Evolutionary conservation across 495 filamentous ascomycete species (phyloP).

Genomic region (Schizothecium vesticola): DNA sequence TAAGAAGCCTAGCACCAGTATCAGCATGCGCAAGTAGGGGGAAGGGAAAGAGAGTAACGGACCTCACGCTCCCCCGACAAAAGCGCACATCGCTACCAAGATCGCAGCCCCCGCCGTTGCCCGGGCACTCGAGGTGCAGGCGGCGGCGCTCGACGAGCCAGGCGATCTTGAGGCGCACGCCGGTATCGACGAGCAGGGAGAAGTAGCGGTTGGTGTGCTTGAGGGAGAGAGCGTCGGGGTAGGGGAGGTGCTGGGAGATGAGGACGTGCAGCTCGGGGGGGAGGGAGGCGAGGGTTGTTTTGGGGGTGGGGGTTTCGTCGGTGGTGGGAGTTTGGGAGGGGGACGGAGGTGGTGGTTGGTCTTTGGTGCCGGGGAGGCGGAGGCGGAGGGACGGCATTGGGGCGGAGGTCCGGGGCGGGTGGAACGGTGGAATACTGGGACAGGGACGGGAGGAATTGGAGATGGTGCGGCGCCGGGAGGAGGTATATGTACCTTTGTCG

Average conservation of each 20-base stretch:
- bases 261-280: conserved; percentile 60
- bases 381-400: neutral
- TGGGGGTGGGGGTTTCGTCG: neutral
- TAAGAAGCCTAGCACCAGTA: conserved; percentile 34
- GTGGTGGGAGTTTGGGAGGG: neutral
- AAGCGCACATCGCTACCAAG: conserved; percentile 48
- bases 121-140: conserved; percentile 47
- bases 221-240: conserved; percentile 54
- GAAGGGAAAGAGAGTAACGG: conserved; percentile 9
- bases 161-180: conserved; percentile 58
- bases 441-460: neutral
- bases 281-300: conserved; percentile 27
- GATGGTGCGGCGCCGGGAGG: neutral
- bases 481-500: neutral
- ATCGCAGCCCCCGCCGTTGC: conserved; percentile 41
- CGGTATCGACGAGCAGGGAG: conserved; percentile 59
- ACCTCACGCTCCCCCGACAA: conserved; percentile 49
- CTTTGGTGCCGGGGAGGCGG: neutral
- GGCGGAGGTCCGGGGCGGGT: neutral
- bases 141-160: conserved; percentile 58
- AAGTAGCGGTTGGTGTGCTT: conserved; percentile 62
- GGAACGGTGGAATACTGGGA: neutral
- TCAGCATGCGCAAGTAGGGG: no score
- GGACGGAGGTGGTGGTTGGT: neutral
- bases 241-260: conserved; percentile 47